phyloP scores from a whole-genome alignment of 148 eudicot species.

The Euryodendron excelsum region DNA sequence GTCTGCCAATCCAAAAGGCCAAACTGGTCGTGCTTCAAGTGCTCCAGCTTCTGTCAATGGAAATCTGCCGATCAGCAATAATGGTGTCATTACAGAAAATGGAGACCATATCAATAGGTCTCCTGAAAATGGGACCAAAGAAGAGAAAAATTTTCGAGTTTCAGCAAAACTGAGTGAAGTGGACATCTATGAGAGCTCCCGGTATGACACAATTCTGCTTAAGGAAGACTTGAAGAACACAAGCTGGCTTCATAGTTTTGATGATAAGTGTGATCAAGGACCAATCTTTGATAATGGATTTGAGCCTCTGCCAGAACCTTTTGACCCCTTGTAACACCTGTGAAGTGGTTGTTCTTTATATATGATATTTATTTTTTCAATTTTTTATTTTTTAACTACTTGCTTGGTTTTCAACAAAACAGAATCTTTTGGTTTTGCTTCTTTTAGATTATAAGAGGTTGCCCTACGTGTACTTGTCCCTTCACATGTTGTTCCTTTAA shows the following conservation, averaged over 20 bases:
- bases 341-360: constrained; percentile 5
- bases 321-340: constrained; percentile 58
- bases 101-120: constrained; percentile 39
- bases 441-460: constrained; percentile 2
- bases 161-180: constrained; percentile 56
- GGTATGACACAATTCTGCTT: constrained; percentile 81
- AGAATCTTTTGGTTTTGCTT: neutral
- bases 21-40: constrained; percentile 36
- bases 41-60: constrained; percentile 59
- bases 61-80: constrained; percentile 37
- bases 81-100: constrained; percentile 43
- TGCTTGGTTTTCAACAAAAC: neutral
- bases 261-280: constrained; percentile 75
- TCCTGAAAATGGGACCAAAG: constrained; percentile 49
- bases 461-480: neutral
- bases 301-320: constrained; percentile 86
- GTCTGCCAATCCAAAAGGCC: constrained; percentile 54
- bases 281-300: constrained; percentile 76
- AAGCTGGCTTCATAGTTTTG: constrained; percentile 79
- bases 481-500: neutral
- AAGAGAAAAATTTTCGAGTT: constrained; percentile 52
- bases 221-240: constrained; percentile 89
- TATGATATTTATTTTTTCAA: neutral
- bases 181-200: constrained; percentile 87
- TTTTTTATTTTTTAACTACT: neutral